These are phyloP conservation scores for Orbilia blumenaviensis DNA, from an alignment of 2,329 filamentous ascomycete species.

Conservation along the genomic window DNA sequence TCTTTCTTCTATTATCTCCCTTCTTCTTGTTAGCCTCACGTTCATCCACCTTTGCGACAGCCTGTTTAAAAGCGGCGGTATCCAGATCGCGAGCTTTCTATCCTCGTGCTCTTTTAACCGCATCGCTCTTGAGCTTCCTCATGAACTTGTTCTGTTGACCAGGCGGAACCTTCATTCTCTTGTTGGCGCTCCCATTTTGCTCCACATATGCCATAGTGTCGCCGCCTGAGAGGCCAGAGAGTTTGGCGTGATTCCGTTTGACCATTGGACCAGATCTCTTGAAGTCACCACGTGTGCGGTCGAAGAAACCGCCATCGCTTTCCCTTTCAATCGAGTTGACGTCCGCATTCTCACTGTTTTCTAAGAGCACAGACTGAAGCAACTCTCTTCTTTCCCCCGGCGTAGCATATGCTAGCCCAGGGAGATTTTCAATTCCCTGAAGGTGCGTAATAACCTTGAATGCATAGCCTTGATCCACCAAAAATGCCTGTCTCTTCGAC, in stretches of 20 bases:
- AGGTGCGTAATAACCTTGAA: constrained; percentile 99
- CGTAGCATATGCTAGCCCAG: constrained; percentile 80
- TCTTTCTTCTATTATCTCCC: constrained; percentile 35
- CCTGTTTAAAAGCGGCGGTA: constrained; percentile 30
- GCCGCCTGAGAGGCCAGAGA: constrained; percentile 86
- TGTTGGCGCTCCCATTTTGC: constrained; percentile 78
- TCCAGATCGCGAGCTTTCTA: constrained; percentile 46
- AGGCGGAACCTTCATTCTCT: constrained; percentile 71
- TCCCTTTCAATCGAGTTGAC: constrained; percentile 76
- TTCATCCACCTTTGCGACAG: constrained; percentile 14
- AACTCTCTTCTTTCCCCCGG: constrained; percentile 83
- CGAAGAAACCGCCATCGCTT: constrained; percentile 70
- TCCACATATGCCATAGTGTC: constrained; percentile 98
- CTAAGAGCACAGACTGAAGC: constrained; percentile 83
- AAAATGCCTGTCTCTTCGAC: constrained; percentile 92
- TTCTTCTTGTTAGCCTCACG: neutral
- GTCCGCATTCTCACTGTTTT: constrained; percentile 73
- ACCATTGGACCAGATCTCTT: constrained; percentile 61
- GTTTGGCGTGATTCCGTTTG: constrained; percentile 77
- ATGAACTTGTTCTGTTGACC: constrained; percentile 50
- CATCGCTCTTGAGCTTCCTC: constrained; percentile 49
- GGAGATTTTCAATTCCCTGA: constrained; percentile 85
- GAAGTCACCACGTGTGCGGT: constrained; percentile 65
- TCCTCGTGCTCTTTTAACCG: constrained; percentile 44
- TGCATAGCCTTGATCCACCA: constrained; percentile 97